Evolutionary conservation across 371 early-diverging fungal species (phyloP), one percentile per base, ranked within the genome.

Genomic region (Conidiobolus incongruus): DNA sequence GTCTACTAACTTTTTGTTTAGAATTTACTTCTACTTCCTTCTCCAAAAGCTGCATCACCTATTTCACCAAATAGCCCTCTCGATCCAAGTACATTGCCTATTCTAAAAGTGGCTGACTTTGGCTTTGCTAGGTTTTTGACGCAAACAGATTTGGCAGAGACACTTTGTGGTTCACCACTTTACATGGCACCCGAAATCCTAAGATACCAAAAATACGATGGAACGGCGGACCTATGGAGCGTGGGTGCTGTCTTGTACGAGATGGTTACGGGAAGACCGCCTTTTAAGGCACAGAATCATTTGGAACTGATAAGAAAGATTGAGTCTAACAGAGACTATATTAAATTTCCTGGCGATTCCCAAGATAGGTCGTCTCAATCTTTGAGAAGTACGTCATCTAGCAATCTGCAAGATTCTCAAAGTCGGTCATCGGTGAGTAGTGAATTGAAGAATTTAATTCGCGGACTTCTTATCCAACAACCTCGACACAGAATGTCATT

Each of bases 161-260:
- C 96, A 0, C 63, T 94, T 15, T 95, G 95, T 45, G 95, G 95
- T 0, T 91, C 91, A 13, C 94, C 77, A 22, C 61, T 93, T 12
- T 94, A 94, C 53, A 94, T 94, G 95, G 94, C 90, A 0, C 94
- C 95, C 3, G 94, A 93, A 54, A 90, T 94, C 19, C 58, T 94
- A 20, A 73, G 79, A 8, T 83, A 84, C 40, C 81, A 87, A 53
- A 82, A 76, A 39, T 94, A 94, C 52, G 86, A 86, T 33, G 87
- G 90, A 16, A 81, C 79, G 52, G 91, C 89, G 0, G 98, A 97
- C 56, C 55, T 97, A 20, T 97, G 98, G 98, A 85, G 86, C 45
- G 74, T 96, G 6, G 98, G 98, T 1, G 81, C 89, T 6, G 87
- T 97, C 2, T 53, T 89, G 0, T 94, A 84, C 54, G 97, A 96